phyloP scores from a whole-genome alignment of 1,284 basidiomycete genomes.

The Trametes sp. region DNA sequence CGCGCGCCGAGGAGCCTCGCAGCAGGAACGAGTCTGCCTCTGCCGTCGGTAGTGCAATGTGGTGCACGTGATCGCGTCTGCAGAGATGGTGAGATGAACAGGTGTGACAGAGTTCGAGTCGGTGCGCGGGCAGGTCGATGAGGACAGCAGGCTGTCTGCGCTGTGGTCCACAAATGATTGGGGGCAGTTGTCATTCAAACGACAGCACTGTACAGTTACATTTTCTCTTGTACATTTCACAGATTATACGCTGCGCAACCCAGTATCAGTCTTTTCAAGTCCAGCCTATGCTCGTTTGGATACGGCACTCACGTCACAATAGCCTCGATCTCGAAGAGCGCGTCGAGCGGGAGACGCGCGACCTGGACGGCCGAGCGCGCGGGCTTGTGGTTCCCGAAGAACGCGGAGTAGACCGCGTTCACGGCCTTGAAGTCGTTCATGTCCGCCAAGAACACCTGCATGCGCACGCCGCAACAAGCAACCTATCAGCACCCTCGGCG shows the following conservation, averaged over 20 bases:
- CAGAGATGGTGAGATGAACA: not conserved
- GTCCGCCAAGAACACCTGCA: slow-evolving; percentile 88
- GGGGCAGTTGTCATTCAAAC: no score
- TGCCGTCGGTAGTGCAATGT: not conserved
- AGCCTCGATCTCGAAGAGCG: slow-evolving; percentile 92
- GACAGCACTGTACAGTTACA: no score
- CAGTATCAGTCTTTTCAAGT: no score
- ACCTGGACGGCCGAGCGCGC: slow-evolving; percentile 92
- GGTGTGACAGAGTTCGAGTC: not conserved
- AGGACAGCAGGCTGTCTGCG: no score
- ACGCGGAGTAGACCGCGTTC: slow-evolving; percentile 80
- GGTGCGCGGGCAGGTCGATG: no score
- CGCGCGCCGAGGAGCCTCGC: not conserved
- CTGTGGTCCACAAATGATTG: no score
- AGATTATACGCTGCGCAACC: not conserved
- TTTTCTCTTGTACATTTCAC: no score
- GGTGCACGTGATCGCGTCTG: not conserved
- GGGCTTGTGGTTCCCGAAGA: slow-evolving; percentile 93
- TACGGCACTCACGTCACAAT: slow-evolving; percentile 59
- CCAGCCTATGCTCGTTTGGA: no score
- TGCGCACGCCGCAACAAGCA: not conserved
- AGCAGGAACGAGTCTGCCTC: not conserved
- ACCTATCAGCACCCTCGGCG: not conserved
- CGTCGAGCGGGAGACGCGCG: slow-evolving; percentile 78
- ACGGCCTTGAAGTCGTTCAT: slow-evolving; percentile 92